Conservation (phyloP, 345 rosid genomes). For the Euphorbia lathyris region DNA sequence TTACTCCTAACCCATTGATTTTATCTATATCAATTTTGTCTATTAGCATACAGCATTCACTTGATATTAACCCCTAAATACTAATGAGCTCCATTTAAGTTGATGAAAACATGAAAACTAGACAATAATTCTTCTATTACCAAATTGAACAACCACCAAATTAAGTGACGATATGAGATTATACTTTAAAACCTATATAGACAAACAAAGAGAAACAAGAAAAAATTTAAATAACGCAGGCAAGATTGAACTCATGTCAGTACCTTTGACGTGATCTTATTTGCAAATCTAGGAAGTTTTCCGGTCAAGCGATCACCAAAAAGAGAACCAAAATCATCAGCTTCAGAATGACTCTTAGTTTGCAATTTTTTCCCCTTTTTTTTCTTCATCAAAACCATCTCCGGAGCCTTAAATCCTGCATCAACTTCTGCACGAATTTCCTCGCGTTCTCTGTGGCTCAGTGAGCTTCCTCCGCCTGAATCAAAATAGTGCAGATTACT, state of each 20-base stretch:
- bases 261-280: constrained; percentile 85
- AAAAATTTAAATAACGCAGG: neutral
- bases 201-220: neutral
- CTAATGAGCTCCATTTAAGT: too few species aligned
- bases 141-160: neutral
- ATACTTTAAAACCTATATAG: neutral
- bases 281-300: constrained; percentile 78
- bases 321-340: constrained; percentile 78
- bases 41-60: neutral
- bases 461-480: constrained; percentile 74
- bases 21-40: neutral
- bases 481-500: neutral
- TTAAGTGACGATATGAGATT: neutral
- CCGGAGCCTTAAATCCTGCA: constrained; percentile 59
- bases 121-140: neutral
- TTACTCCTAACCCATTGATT: neutral
- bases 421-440: constrained; percentile 69
- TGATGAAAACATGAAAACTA: neutral
- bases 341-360: constrained; percentile 30
- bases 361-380: constrained; percentile 39
- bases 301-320: constrained; percentile 75
- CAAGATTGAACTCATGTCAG: neutral
- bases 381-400: constrained; percentile 38
- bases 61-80: too few species aligned
- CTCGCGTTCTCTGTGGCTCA: constrained; percentile 57